phyloP scores from a whole-genome alignment of 2,329 filamentous ascomycete genomes.

The Paracoccidioides brasiliensis region DNA sequence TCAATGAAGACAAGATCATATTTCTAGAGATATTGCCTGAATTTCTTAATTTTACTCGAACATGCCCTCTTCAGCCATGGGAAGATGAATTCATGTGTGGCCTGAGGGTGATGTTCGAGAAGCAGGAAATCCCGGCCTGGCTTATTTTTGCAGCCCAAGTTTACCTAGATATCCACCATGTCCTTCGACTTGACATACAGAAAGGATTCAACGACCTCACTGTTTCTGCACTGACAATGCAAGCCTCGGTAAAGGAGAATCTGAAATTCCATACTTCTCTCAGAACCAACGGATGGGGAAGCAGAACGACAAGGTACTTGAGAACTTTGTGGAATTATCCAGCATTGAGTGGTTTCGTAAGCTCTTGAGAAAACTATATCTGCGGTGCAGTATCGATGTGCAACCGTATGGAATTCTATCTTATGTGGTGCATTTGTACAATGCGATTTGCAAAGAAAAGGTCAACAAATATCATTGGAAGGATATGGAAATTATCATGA shows the following conservation, averaged over 20 bases:
- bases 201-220: conserved; percentile 7
- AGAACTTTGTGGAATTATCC: conserved; percentile 12
- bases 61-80: conserved; percentile 11
- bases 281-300: conserved; percentile 17
- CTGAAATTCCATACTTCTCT: conserved; percentile 21
- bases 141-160: conserved; percentile 31
- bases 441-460: conserved; percentile 23
- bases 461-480: conserved; percentile 22
- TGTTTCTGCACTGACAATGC: conserved; percentile 8
- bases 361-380: conserved; percentile 16
- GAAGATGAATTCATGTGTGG: conserved; percentile 30
- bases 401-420: conserved; percentile 30
- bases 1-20: conserved; percentile 24
- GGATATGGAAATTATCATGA: conserved; percentile 29
- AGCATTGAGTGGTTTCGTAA: conserved; percentile 15
- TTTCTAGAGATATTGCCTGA: conserved; percentile 25
- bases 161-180: conserved; percentile 31
- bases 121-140: conserved; percentile 22
- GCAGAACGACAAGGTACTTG: conserved; percentile 16
- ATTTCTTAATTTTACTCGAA: conserved; percentile 9
- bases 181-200: conserved; percentile 14
- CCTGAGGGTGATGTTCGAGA: conserved; percentile 21
- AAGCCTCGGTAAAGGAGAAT: conserved; percentile 16
- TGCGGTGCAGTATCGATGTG: conserved; percentile 19
- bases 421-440: conserved; percentile 32